phyloP scores from a whole-genome alignment of 768 basidiomycete genomes.

The Pleurotus pulmonarius region DNA sequence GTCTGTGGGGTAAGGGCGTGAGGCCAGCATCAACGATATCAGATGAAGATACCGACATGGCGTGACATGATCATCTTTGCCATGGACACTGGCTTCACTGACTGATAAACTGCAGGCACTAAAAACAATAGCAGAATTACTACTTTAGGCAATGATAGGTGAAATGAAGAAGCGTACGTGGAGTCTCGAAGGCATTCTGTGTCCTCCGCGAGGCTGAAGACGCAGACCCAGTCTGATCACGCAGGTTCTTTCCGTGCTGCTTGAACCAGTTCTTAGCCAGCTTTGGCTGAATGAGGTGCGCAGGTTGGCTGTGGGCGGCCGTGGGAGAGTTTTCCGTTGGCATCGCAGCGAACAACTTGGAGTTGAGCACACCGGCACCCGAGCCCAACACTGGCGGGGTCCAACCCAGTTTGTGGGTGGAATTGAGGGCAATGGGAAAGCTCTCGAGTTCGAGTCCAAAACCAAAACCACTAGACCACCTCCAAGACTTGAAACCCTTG shows the following conservation, averaged over 20 bases:
- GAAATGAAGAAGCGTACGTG: constrained; percentile 14
- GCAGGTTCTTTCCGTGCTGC: constrained; percentile 13
- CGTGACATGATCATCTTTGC: constrained; percentile 52
- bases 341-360: neutral
- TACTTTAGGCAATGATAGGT: constrained; percentile 5
- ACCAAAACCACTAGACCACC: constrained; percentile 13
- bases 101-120: constrained; percentile 43
- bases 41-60: constrained; percentile 30
- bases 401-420: constrained; percentile 10
- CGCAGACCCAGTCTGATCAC: constrained; percentile 3
- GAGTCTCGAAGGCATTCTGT: constrained; percentile 23
- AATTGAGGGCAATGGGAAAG: constrained; percentile 21
- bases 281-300: constrained; percentile 9
- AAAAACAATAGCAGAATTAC: neutral
- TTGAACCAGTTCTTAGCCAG: constrained; percentile 13
- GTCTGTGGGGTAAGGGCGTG: constrained; percentile 4
- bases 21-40: neutral
- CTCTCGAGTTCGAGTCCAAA: constrained; percentile 19
- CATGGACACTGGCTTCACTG: constrained; percentile 41
- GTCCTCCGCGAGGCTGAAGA: constrained; percentile 14
- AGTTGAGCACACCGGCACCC: constrained; percentile 2
- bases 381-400: constrained; percentile 19
- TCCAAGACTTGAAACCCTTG: constrained; percentile 16
- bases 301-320: neutral
- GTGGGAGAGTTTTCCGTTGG: neutral